Evolutionary conservation across 352 stramenopile species (phyloP), one percentile per base, ranked within the genome.

Genomic region (Globisporangium rhizosaccharum): DNA sequence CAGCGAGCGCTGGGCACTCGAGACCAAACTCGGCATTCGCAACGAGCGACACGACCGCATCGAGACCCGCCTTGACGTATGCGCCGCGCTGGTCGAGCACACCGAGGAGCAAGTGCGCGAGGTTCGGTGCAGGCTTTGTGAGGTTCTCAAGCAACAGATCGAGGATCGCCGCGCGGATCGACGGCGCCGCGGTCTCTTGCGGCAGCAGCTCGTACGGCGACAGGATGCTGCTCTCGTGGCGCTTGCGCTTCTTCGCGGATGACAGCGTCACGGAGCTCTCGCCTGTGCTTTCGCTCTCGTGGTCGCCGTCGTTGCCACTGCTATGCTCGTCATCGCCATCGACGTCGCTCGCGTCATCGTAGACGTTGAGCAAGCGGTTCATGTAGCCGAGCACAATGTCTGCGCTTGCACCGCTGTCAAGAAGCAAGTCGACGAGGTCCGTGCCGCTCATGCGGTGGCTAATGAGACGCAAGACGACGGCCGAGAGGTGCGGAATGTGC

Each of bases 131-230:
- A 11, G 85, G 74, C 56, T 91, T 91, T 37, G 68, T 66, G 14
- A 94, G 63, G 59, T 92, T 94, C 58, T 88, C 82, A 17, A 94
- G 63, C 9, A 94, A 51, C 51, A 94, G 51, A 64, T 92, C 85
- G 46, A 94, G 48, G 56, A 91, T 87, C 20, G 83, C 74, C 0
- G 56, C 65, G 53, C 79, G 80, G 67, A 92, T 88, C 11, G 76
- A 87, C 48, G 68, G 67, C 8, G 66, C 61, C 8, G 65, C 56
- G 10, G 58, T 62, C 36, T 79, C 73, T 57, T 79, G 70, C 26
- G 65, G 66, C 45, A 86, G 72, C 39, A 82, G 47, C 42, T 86
- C 66, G 36, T 75, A 79, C 20, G 73, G 70, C 53, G 73, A 76
- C 41, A 73, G 66, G n/a, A 83, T 56, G 42, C 70, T 75, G 25